Percentiles rank a stretch among this genome's conserved stretches.
These are phyloP conservation scores for Termitomyces sp. DNA, from an alignment of 768 basidiomycete species.

Conservation along the genomic window DNA sequence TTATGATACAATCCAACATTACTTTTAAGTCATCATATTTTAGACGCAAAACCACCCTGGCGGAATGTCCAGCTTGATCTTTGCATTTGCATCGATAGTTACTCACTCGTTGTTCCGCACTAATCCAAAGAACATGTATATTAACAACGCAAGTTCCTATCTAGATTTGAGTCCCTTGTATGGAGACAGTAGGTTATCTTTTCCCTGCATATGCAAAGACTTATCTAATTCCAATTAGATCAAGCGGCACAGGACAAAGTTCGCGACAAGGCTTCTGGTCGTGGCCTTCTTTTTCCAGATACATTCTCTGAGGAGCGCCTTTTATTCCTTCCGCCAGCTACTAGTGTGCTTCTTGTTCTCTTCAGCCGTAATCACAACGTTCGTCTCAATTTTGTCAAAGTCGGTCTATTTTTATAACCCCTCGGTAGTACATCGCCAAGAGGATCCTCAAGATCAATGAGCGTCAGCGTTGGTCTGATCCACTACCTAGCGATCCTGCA, in stretches of 20 bases:
- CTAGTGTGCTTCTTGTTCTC: conserved; percentile 51
- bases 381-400: conserved; percentile 2
- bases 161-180: conserved; percentile 58
- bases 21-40: not conserved
- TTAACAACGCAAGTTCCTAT: conserved; percentile 55
- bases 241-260: conserved; percentile 38
- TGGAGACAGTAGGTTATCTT: conserved; percentile 38
- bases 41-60: conserved; percentile 38
- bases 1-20: conserved; percentile 18
- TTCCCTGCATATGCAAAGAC: not conserved
- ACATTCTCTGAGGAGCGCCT: conserved; percentile 52
- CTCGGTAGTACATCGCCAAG: conserved; percentile 44
- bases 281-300: conserved; percentile 53
- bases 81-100: conserved; percentile 55
- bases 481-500: conserved; percentile 31
- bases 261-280: conserved; percentile 44
- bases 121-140: conserved; percentile 36
- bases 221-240: conserved; percentile 21
- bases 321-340: conserved; percentile 51
- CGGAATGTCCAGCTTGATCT: conserved; percentile 61
- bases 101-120: conserved; percentile 56
- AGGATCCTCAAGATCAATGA: conserved; percentile 59
- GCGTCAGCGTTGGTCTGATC: conserved; percentile 41
- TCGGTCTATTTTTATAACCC: not conserved
- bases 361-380: conserved; percentile 64